These are phyloP conservation scores for Domatiomyces globalis DNA, from an alignment of 2,329 filamentous ascomycete species.

Conservation along the genomic window DNA sequence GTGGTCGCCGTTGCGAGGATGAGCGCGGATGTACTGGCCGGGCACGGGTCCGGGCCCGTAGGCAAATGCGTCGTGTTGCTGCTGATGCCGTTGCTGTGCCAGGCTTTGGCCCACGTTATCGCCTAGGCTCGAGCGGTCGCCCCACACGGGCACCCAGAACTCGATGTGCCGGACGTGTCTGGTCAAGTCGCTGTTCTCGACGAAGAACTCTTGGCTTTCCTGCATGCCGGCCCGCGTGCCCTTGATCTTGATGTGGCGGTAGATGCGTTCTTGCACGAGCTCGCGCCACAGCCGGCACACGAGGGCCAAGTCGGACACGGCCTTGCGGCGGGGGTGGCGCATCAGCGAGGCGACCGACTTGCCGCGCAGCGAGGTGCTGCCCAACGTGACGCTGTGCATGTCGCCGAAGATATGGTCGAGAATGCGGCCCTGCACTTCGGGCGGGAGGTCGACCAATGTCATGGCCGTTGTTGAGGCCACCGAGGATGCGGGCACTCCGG, in stretches of 20 bases:
- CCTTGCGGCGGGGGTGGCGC: conserved; percentile 52
- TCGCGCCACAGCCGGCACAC: conserved; percentile 47
- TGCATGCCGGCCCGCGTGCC: conserved; percentile 50
- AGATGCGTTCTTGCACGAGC: conserved; percentile 57
- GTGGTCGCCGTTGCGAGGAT: conserved; percentile 8
- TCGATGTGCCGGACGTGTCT: conserved; percentile 57
- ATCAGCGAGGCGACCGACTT: conserved; percentile 47
- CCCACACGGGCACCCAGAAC: conserved; percentile 62
- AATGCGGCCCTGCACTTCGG: conserved; percentile 59
- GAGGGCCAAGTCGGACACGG: conserved; percentile 51
- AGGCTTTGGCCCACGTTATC: conserved; percentile 4
- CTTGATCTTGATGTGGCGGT: conserved; percentile 62
- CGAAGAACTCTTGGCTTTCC: conserved; percentile 48
- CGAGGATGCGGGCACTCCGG: not conserved
- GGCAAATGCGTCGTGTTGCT: not conserved
- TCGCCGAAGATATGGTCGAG: conserved; percentile 59
- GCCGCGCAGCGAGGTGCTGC: conserved; percentile 39
- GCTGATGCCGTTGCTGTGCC: conserved; percentile 6
- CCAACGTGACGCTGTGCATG: conserved; percentile 46
- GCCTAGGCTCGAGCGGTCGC: conserved; percentile 32
- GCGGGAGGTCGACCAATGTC: conserved; percentile 37
- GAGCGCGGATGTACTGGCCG: conserved; percentile 6
- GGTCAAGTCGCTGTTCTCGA: conserved; percentile 43
- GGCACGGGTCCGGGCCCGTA: not conserved
- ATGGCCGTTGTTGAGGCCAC: not conserved